Evolutionary conservation across 139 green algal species (phyloP).

Genomic region (Astrephomene gubernaculifera): DNA sequence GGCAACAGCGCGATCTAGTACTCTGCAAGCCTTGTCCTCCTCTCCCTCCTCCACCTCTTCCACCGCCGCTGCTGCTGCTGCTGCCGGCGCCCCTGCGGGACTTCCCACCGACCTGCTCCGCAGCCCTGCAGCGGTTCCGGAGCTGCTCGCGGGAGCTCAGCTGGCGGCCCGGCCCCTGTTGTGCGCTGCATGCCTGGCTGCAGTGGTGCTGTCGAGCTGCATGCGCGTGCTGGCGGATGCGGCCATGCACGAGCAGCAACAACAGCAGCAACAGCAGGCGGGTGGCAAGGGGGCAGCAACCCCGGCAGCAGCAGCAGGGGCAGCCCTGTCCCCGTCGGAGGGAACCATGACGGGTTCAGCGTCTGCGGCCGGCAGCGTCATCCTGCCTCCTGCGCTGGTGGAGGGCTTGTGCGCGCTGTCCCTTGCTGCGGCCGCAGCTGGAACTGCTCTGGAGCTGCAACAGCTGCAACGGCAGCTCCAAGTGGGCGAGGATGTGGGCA

Average conservation of each 20-base stretch:
- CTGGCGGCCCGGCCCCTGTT: conserved; percentile 13
- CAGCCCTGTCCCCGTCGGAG: no score
- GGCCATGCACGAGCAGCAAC: background rate
- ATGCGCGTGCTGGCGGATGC: background rate
- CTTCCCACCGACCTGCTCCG: background rate
- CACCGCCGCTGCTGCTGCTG: background rate
- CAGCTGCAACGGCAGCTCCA: no score
- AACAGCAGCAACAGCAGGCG: background rate
- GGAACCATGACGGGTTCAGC: no score
- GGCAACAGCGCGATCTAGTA: background rate
- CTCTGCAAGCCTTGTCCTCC: no score
- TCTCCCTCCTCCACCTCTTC: background rate
- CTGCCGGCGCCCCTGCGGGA: background rate
- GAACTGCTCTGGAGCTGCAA: background rate
- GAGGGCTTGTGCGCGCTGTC: background rate
- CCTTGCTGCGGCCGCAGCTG: background rate
- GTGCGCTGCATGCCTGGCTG: conserved; percentile 3
- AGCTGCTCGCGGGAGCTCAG: no score
- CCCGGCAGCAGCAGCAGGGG: background rate
- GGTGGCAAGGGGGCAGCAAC: background rate
- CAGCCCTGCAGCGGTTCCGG: background rate
- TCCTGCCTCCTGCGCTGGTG: background rate
- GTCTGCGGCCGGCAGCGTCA: background rate
- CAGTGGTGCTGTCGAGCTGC: background rate
- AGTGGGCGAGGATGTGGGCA: background rate